Evolutionary conservation across 2,329 filamentous ascomycete genomes (phyloP), one percentile per base, ranked within the genome.

Genomic region (Fusarium multiceps): DNA sequence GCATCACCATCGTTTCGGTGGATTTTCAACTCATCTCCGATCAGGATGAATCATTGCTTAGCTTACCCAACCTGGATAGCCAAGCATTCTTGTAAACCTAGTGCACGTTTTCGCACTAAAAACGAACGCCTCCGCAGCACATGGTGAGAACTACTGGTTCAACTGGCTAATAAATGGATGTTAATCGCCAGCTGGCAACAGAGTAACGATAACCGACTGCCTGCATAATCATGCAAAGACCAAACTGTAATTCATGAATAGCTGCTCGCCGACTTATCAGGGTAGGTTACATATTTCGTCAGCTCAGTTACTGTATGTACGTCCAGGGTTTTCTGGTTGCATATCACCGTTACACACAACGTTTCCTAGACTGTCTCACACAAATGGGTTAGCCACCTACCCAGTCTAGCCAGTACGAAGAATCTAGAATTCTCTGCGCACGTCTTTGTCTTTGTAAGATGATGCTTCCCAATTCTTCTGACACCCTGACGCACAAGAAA

Each of bases 101-200:
- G 47, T 47, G 55, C 37, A 67, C 55, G 37, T 43, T 66, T 42
- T 55, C 49, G 50, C 57, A 72, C 69, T 71, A 70, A 64, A 64
- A 43, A 66, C 68, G 63, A 75, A 75, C 72, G 41, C 69, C 72
- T 72, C 61, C 57, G 23, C 25, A 43, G 45, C 71, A 73, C 61
- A 63, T 67, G 65, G 64, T 47, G 42, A 53, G 54, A 46, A 60
- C 54, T 58, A 74, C 72, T 74, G 71, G 69, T 54, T 50, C 9
- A 27, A 56, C 27, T 55, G 58, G 48, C 25, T 48, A 56, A 58
- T 66, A 45, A 37, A 37, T 37, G 18, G 34, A 55, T 53, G 51
- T 43, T 45, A 63, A 23, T 37, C 49, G 21, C 55, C 46, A 46
- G 40, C 25, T 40, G 46, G 46, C 55, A 43, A 61, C 23, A 65